Percentiles rank a stretch among this genome's conserved stretches.
phyloP scores from a whole-genome alignment of 305 asterid genomes.

The Fraxinus ornus region DNA sequence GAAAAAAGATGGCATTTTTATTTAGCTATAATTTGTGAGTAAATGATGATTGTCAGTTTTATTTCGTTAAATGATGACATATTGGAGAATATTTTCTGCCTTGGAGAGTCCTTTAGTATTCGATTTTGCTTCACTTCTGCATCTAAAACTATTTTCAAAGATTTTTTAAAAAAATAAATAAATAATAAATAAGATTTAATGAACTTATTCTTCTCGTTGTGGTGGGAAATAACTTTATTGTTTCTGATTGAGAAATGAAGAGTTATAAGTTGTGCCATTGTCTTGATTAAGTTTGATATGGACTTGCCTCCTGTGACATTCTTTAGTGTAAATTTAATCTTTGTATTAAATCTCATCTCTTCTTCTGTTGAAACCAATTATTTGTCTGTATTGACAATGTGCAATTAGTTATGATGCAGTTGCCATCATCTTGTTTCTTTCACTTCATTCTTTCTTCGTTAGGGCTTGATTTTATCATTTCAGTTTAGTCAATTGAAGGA shows the following conservation, averaged over 20 bases:
- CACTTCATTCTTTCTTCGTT: not conserved
- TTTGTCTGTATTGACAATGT: not conserved
- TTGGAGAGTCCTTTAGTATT: not conserved
- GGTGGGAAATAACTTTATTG: not conserved
- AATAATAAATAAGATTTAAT: no score
- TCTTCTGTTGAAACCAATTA: not conserved
- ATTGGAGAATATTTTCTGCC: not conserved
- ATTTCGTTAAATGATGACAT: not conserved
- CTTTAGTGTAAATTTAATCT: not conserved
- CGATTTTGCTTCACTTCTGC: constrained; percentile 7
- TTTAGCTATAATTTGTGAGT: not conserved
- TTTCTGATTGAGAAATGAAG: not conserved
- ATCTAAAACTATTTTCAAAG: not conserved
- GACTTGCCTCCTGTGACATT: not conserved
- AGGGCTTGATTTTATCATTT: not conserved
- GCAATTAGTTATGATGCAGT: not conserved
- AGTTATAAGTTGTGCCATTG: not conserved
- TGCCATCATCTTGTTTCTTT: not conserved
- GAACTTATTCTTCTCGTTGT: not conserved
- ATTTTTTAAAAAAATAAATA: not conserved
- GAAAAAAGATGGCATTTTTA: not conserved
- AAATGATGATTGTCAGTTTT: not conserved
- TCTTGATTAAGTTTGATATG: not conserved
- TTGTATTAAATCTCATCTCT: not conserved
- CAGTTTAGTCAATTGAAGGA: not conserved